A percentile compares a stretch with the other conserved stretches of the same genome.
phyloP scores from a whole-genome alignment of 2,329 filamentous ascomycete species.

The Diplodia scrobiculata region DNA sequence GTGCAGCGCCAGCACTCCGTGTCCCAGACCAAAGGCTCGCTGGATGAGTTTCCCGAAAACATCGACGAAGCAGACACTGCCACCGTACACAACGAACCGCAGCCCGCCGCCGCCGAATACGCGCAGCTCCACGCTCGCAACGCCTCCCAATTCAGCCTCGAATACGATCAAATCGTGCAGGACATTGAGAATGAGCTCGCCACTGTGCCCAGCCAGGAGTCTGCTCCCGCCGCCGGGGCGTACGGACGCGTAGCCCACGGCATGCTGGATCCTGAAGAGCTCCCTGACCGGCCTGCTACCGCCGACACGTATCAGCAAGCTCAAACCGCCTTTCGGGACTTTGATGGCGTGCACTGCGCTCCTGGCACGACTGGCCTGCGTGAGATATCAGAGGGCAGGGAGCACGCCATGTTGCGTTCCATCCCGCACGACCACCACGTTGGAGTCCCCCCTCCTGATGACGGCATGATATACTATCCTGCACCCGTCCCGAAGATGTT shows the following conservation, averaged over 20 bases:
- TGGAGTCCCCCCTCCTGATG: constrained; percentile 60
- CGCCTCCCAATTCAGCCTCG: constrained; percentile 37
- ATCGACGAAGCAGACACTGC: constrained; percentile 32
- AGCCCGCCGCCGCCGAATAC: background rate
- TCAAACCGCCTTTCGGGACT: constrained; percentile 71
- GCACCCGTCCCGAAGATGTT: constrained; percentile 92
- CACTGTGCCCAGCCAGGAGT: constrained; percentile 29
- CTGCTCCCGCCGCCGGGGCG: constrained; percentile 8
- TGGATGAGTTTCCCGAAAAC: constrained; percentile 45
- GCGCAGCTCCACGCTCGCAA: constrained; percentile 16
- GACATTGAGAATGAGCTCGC: constrained; percentile 38
- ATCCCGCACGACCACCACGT: constrained; percentile 34
- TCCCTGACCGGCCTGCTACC: constrained; percentile 54
- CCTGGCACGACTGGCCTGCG: constrained; percentile 43
- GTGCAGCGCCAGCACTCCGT: constrained; percentile 44
- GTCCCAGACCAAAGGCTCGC: constrained; percentile 40
- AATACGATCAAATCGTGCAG: constrained; percentile 44
- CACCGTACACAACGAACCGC: constrained; percentile 21
- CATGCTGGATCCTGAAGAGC: constrained; percentile 28
- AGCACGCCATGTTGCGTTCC: constrained; percentile 52
- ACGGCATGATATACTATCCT: constrained; percentile 91
- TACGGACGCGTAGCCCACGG: constrained; percentile 15
- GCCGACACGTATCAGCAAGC: constrained; percentile 67
- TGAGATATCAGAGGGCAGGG: constrained; percentile 35
- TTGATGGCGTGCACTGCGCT: constrained; percentile 76